Evolutionary conservation across 2,329 filamentous ascomycete species (phyloP).

Genomic region (Scytalidium sp.): DNA sequence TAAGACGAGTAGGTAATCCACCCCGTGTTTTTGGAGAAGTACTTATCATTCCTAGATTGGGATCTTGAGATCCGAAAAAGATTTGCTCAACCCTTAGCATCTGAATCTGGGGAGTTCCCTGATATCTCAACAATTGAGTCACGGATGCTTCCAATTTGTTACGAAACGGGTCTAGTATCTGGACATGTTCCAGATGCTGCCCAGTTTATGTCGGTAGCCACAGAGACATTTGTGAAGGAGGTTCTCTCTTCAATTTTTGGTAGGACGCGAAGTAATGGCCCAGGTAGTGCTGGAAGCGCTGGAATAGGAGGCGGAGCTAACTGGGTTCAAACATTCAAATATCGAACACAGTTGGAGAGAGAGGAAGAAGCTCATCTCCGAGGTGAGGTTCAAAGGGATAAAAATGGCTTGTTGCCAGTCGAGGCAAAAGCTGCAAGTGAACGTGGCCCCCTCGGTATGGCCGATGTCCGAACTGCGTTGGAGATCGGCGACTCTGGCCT

Average conservation of each 20-base stretch:
- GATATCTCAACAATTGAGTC: conserved; percentile 61
- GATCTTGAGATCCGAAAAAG: conserved; percentile 67
- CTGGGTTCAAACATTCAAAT: conserved; percentile 78
- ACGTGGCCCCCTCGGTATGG: conserved; percentile 69
- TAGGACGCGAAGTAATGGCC: conserved; percentile 62
- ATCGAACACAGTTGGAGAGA: conserved; percentile 67
- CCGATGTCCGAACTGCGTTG: conserved; percentile 73
- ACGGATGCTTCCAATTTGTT: conserved; percentile 67
- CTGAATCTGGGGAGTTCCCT: conserved; percentile 68
- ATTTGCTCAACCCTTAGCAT: conserved; percentile 59
- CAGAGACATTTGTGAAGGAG: conserved; percentile 67
- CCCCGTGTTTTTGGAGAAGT: conserved; percentile 45
- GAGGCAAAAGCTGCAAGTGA: conserved; percentile 75
- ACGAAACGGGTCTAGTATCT: conserved; percentile 59
- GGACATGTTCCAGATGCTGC: conserved; percentile 60
- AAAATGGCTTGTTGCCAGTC: conserved; percentile 73
- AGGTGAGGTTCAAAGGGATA: conserved; percentile 73
- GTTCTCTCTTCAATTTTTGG: conserved; percentile 60
- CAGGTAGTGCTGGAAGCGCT: conserved; percentile 57
- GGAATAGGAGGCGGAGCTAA: conserved; percentile 63
- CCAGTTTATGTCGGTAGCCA: conserved; percentile 62
- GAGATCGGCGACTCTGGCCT: conserved; percentile 74
- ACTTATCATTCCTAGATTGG: conserved; percentile 46
- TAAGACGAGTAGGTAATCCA: conserved; percentile 57
- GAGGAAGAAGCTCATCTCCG: conserved; percentile 72